Percentiles rank a stretch among this genome's conserved stretches.
Conservation (phyloP, 179 eudicot genomes). For the Spergularia azorica region DNA sequence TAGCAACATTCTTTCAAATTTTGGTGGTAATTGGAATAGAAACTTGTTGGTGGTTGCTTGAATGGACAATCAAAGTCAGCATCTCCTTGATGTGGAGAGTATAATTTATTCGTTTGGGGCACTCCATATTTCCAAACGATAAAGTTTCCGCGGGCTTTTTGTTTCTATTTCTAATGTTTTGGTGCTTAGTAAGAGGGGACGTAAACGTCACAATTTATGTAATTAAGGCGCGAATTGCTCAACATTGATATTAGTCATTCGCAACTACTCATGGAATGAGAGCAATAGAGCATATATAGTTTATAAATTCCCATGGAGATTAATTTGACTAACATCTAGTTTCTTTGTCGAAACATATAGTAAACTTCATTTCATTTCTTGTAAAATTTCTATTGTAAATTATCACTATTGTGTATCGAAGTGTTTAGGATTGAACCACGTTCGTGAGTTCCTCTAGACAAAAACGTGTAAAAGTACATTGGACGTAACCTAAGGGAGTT, state of each 20-base stretch:
- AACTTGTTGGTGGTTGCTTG: constrained; percentile 34
- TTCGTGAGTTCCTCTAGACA: too few species aligned
- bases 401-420: too few species aligned
- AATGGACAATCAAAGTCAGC: constrained; percentile 33
- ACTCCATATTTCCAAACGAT: constrained; percentile 2
- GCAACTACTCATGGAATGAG: neutral
- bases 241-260: neutral
- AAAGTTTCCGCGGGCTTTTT: constrained; percentile 7
- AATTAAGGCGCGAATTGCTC: neutral
- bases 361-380: too few species aligned
- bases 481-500: too few species aligned
- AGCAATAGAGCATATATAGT: neutral
- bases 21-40: constrained; percentile 19
- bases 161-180: constrained; percentile 7
- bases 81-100: constrained; percentile 5
- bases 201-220: constrained; percentile 13
- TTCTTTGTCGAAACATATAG: too few species aligned
- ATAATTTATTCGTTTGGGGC: neutral
- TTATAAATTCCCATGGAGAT: too few species aligned
- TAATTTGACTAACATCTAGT: too few species aligned
- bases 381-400: too few species aligned
- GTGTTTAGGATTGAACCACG: too few species aligned
- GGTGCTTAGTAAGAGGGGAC: constrained; percentile 10
- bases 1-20: constrained; percentile 20
- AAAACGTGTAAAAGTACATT: too few species aligned